phyloP scores from a whole-genome alignment of 345 rosid species.

The Streptanthus diversifolius region DNA sequence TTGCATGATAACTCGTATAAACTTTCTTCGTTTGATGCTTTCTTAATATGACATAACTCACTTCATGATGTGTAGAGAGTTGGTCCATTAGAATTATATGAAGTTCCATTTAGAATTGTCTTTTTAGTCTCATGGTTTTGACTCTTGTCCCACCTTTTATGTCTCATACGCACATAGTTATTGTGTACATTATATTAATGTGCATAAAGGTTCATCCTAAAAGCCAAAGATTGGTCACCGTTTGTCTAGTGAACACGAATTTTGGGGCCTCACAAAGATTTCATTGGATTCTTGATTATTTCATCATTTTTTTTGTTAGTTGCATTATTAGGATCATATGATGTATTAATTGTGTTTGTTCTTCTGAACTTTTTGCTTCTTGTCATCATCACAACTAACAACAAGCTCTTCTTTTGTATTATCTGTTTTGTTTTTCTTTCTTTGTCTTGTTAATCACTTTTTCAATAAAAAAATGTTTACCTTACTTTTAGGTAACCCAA shows the following conservation, averaged over 20 bases:
- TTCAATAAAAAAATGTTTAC: constrained; percentile 21
- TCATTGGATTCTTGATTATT: constrained; percentile 30
- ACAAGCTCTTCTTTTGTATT: constrained; percentile 7
- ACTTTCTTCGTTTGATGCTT: background rate
- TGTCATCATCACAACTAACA: constrained; percentile 31
- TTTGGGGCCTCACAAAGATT: constrained; percentile 28
- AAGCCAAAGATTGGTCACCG: constrained; percentile 17
- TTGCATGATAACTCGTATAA: background rate
- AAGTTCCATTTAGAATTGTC: background rate
- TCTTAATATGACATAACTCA: background rate
- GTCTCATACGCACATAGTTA: constrained; percentile 20
- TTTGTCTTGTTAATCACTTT: constrained; percentile 23
- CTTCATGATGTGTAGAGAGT: background rate
- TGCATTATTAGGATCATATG: constrained; percentile 23
- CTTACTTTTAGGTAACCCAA: constrained; percentile 31
- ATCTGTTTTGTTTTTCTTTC: background rate
- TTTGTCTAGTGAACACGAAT: background rate
- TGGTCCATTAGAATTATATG: background rate
- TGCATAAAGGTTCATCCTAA: constrained; percentile 5
- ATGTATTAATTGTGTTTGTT: constrained; percentile 9
- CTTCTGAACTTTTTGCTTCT: constrained; percentile 26
- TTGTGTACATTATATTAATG: background rate
- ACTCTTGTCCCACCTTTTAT: constrained; percentile 17
- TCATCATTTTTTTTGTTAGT: background rate
- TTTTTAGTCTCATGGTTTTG: constrained; percentile 2